Percentiles rank a stretch among this genome's conserved stretches.
Evolutionary conservation across 192 early-diverging fungal genomes (phyloP).

Genomic region (Linnemannia zychae): DNA sequence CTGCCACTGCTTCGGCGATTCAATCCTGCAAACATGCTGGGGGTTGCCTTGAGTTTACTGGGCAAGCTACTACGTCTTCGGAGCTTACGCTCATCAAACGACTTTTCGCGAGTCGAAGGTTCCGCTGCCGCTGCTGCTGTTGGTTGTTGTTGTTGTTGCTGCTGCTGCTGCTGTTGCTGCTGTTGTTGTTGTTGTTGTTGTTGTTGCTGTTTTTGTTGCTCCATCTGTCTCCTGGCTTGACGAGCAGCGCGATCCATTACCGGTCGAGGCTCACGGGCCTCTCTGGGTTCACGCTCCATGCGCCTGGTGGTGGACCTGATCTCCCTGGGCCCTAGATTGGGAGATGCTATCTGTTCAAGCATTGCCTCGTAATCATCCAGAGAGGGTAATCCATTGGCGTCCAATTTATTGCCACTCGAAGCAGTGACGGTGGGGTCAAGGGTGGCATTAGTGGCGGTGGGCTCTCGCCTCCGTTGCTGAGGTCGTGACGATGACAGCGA

Average conservation of each 20-base stretch:
- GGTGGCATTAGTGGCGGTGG: background rate
- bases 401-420: background rate
- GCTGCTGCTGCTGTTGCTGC: background rate
- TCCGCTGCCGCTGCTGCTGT: slow-evolving; percentile 1
- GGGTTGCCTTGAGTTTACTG: slow-evolving; percentile 32
- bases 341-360: slow-evolving; percentile 46
- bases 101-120: background rate
- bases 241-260: slow-evolving; percentile 7
- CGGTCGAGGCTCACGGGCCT: slow-evolving; percentile 9
- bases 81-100: slow-evolving; percentile 20
- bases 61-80: slow-evolving; percentile 48
- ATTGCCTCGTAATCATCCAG: slow-evolving; percentile 52
- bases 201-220: background rate
- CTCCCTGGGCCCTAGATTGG: slow-evolving; percentile 22
- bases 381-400: slow-evolving; percentile 5
- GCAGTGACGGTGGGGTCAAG: background rate
- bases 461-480: slow-evolving; percentile 21
- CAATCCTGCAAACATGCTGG: slow-evolving; percentile 21
- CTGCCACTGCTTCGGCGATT: slow-evolving; percentile 28
- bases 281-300: slow-evolving; percentile 27
- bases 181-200: background rate
- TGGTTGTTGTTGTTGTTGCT: background rate
- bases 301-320: slow-evolving; percentile 10
- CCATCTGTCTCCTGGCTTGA: slow-evolving; percentile 8
- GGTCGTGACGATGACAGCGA: slow-evolving; percentile 8